Conservation (phyloP, 139 green algal genomes). For the Asterochloris erici region DNA sequence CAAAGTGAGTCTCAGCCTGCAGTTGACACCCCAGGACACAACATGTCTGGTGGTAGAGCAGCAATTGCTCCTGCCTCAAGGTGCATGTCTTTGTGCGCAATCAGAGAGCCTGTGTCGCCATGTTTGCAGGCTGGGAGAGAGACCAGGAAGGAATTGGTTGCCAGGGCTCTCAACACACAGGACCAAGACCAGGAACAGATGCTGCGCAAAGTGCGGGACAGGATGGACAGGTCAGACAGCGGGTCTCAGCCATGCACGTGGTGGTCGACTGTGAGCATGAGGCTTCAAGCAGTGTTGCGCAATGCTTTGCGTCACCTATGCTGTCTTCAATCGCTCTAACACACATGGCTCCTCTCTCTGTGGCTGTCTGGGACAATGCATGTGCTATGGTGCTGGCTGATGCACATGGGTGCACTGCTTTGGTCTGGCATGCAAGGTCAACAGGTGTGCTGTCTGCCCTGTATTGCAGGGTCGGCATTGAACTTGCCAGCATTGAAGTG, state of each 20-base stretch:
- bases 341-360: neutral
- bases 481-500: conserved; percentile 18
- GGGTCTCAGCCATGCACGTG: neutral
- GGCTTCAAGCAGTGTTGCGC: too few species aligned
- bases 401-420: neutral
- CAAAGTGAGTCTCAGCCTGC: too few species aligned
- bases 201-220: neutral
- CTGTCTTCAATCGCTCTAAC: neutral
- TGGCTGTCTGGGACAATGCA: neutral
- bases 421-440: neutral
- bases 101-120: too few species aligned
- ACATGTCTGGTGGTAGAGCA: too few species aligned
- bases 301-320: too few species aligned
- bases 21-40: too few species aligned
- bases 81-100: too few species aligned
- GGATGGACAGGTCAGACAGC: neutral
- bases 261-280: too few species aligned
- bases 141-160: conserved; percentile 3
- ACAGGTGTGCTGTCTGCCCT: neutral
- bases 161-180: neutral
- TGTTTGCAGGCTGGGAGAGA: neutral
- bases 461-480: conserved; percentile 20
- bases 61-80: too few species aligned
- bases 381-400: neutral
- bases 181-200: conserved; percentile 3